Evolutionary conservation across 83 land plant genomes (phyloP).

Genomic region (Picea abies): DNA sequence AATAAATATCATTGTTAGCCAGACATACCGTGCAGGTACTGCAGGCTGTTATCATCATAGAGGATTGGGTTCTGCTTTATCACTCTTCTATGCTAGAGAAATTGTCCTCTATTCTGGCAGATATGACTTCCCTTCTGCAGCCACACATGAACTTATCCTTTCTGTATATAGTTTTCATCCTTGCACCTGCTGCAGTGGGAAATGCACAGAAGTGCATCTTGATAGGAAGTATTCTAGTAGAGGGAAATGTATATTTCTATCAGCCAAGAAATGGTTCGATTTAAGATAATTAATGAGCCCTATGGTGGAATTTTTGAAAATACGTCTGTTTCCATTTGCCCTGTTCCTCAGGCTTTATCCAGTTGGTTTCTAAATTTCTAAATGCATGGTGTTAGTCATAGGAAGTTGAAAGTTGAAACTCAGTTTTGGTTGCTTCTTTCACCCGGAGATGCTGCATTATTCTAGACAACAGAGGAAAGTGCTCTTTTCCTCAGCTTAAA

Average conservation of each 20-base stretch:
- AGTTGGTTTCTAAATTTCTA: not conserved
- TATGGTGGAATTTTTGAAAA: not conserved
- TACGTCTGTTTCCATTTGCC: not conserved
- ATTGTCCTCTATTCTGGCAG: not conserved
- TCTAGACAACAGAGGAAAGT: not conserved
- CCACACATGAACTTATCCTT: not conserved
- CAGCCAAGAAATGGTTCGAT: not conserved
- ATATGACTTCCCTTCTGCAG: not conserved
- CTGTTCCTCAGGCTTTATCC: not conserved
- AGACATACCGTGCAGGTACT: constrained; percentile 5
- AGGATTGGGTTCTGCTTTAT: not conserved
- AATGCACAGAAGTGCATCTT: constrained; percentile 16
- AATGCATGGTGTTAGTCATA: not conserved
- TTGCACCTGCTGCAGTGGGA: not conserved
- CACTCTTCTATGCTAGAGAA: constrained; percentile 4
- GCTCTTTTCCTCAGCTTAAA: not conserved
- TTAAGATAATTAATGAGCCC: not conserved
- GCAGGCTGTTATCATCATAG: not conserved
- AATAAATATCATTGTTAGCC: constrained; percentile 8
- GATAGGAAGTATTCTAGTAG: not conserved
- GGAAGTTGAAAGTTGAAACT: constrained; percentile 5
- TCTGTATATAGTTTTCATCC: constrained; percentile 6
- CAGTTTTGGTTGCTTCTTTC: not conserved
- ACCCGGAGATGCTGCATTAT: not conserved
- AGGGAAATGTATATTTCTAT: not conserved